Evolutionary conservation across 2,329 filamentous ascomycete species (phyloP).

Genomic region (Lachnellula occidentalis): DNA sequence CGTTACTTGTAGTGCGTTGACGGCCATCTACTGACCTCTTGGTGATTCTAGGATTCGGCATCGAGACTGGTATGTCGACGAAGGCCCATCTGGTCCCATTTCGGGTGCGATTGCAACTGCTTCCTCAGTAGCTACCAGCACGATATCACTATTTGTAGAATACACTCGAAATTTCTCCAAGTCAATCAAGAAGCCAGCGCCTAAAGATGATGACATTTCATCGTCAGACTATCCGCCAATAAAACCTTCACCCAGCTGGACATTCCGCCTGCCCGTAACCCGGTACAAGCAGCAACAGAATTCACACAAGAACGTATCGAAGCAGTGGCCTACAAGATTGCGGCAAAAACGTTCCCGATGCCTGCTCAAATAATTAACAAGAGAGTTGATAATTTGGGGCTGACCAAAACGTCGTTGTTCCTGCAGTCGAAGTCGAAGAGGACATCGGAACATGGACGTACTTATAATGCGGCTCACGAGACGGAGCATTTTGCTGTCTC

Average conservation of each 20-base stretch:
- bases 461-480: conserved; percentile 15
- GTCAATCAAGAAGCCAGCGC: conserved; percentile 6
- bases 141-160: conserved; percentile 6
- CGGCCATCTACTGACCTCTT: neutral
- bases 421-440: neutral
- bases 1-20: neutral
- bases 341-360: conserved; percentile 11
- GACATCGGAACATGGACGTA: conserved; percentile 12
- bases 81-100: conserved; percentile 20
- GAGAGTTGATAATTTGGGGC: conserved; percentile 4
- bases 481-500: conserved; percentile 17
- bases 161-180: conserved; percentile 15
- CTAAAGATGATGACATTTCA: neutral
- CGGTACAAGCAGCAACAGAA: conserved; percentile 11
- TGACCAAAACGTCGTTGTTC: neutral
- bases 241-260: conserved; percentile 8
- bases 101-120: conserved; percentile 14
- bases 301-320: conserved; percentile 18
- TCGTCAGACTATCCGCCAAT: neutral
- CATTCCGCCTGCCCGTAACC: conserved; percentile 6
- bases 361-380: conserved; percentile 1
- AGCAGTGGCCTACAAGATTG: conserved; percentile 18
- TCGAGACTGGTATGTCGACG: conserved; percentile 25
- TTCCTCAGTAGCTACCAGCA: conserved; percentile 13
- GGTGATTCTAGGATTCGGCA: conserved; percentile 12